phyloP scores from a whole-genome alignment of 1,139 yeast genomes.

The Meyerozyma elateridarum region DNA sequence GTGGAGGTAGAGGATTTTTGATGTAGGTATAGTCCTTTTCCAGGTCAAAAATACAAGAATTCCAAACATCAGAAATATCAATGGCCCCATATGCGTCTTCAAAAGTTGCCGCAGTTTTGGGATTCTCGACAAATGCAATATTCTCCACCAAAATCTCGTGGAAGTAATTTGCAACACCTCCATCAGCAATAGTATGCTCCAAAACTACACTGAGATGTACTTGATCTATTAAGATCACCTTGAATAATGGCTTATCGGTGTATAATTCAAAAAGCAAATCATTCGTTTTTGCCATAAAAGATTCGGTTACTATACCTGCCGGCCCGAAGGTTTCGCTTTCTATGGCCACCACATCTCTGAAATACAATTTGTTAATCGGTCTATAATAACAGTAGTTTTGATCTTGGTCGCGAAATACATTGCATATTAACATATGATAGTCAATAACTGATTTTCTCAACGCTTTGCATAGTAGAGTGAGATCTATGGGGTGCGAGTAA shows the following conservation, averaged over 20 bases:
- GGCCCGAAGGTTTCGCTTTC: conserved; percentile 13
- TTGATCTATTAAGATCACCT: conserved; percentile 22
- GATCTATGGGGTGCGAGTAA: conserved; percentile 22
- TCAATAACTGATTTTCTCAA: conserved; percentile 31
- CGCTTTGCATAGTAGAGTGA: conserved; percentile 21
- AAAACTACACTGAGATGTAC: conserved; percentile 24
- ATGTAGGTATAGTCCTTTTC: conserved; percentile 17
- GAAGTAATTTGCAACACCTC: conserved; percentile 35
- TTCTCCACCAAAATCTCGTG: conserved; percentile 34
- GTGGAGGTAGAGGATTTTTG: conserved; percentile 30
- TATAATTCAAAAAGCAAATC: conserved; percentile 7
- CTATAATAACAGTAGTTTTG: conserved; percentile 15
- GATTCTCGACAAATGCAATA: conserved; percentile 19
- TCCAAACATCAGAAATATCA: conserved; percentile 8
- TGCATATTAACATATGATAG: conserved; percentile 31
- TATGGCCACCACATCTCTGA: conserved; percentile 24
- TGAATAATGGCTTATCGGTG: conserved; percentile 27
- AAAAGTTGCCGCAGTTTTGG: conserved; percentile 8
- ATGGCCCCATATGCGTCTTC: conserved; percentile 13
- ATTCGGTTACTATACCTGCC: conserved; percentile 22
- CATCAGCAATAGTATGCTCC: conserved; percentile 43
- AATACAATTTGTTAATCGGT: conserved; percentile 20
- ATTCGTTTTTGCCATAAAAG: conserved; percentile 24
- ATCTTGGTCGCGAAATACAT: conserved; percentile 20
- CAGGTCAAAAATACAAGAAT: conserved; percentile 17